These are phyloP conservation scores for Candida yuanshanica DNA, from an alignment of 805 yeast genomes.

Conservation along the genomic window DNA sequence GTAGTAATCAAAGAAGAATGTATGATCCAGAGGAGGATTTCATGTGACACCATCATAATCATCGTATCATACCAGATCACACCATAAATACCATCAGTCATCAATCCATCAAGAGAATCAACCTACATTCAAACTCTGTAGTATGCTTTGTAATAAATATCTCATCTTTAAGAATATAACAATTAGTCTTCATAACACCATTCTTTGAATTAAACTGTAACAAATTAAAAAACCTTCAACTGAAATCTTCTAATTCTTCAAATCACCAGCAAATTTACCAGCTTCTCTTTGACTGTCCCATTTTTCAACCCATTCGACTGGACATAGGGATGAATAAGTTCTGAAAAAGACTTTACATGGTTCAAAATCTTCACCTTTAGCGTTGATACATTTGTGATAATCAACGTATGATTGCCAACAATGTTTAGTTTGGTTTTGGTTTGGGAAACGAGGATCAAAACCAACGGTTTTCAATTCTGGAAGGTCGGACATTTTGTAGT, in stretches of 20 bases:
- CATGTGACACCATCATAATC: too few species aligned
- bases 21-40: conserved; percentile 58
- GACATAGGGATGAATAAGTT: conserved; percentile 84
- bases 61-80: not conserved
- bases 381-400: conserved; percentile 94
- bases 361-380: conserved; percentile 97
- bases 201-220: not conserved
- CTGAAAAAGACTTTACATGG: conserved; percentile 94
- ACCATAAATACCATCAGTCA: conserved; percentile 1
- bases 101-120: not conserved
- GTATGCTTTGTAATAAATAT: not conserved
- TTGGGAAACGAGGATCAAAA: conserved; percentile 92
- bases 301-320: conserved; percentile 75
- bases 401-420: conserved; percentile 98
- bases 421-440: conserved; percentile 96
- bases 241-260: conserved; percentile 20
- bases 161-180: not conserved
- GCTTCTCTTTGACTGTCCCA: conserved; percentile 83
- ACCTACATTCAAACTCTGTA: not conserved
- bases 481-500: conserved; percentile 23
- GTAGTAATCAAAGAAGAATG: conserved; percentile 41
- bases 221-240: not conserved
- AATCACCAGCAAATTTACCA: conserved; percentile 51
- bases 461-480: conserved; percentile 58
- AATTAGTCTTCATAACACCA: not conserved